Percentiles rank a stretch among this genome's conserved stretches.
Conservation (phyloP, 1,284 basidiomycete species). For the Heliocybe sulcata region DNA sequence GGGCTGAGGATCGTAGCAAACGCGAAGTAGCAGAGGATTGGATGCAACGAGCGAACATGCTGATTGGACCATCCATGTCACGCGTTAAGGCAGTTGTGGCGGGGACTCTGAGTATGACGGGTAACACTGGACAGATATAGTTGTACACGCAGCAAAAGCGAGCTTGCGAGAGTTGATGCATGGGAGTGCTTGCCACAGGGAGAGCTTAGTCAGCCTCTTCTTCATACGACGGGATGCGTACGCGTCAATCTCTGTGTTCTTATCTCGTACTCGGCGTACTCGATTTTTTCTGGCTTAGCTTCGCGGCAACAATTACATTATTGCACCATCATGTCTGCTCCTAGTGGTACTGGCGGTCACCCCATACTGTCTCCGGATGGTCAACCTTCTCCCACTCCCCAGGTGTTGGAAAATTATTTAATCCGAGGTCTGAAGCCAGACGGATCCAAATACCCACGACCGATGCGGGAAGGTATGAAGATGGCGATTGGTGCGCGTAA, state of each 20-base stretch:
- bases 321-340: not conserved
- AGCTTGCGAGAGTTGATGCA: too few species aligned
- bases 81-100: too few species aligned
- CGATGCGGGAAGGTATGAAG: not conserved
- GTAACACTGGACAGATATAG: too few species aligned
- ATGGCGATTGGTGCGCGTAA: not conserved
- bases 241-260: not conserved
- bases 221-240: too few species aligned
- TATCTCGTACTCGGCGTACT: not conserved
- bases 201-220: too few species aligned
- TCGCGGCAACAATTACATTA: not conserved
- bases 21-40: too few species aligned
- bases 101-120: too few species aligned
- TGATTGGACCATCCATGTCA: too few species aligned
- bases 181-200: too few species aligned
- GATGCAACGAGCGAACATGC: not conserved
- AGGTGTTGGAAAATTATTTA: not conserved
- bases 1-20: not conserved
- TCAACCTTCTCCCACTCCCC: not conserved
- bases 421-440: not conserved
- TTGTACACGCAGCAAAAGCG: too few species aligned
- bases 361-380: not conserved
- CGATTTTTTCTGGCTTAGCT: not conserved
- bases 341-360: not conserved
- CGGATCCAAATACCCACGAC: not conserved